Base-by-base conservation (phyloP, 768 basidiomycete genomes). In the Suillus alpinus region DNA sequence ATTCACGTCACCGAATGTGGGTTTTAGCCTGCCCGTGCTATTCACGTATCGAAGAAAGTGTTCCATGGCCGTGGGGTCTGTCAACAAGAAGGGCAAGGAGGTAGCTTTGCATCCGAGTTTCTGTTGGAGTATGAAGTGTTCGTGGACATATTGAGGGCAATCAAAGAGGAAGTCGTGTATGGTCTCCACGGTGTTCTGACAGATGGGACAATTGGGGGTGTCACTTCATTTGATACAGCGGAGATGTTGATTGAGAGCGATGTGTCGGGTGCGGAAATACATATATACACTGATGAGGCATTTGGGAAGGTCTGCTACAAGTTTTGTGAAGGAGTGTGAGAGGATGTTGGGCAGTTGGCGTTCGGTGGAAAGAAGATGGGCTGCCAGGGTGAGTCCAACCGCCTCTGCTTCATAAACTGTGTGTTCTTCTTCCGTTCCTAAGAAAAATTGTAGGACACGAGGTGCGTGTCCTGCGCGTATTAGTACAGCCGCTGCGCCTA, bases 211-310 rank as follows among this genome's bases (percentile, higher is more conserved):
- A 4, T 40, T 32, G 9, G 73, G 69, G 0, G 63, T 63, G 16
- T 75, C 69, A 0, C 51, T 60, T 23, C 62, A 60, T 0, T 60
- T 56, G 10, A 79, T 71, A 2, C 62, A 46, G 55, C 73, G 64
- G 1, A 78, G 71, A 62, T 77, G 67, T 16, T 67, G 56, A 20
- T 70, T 65, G 0, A 78, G 67, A 0, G 72, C 67, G 10, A 64
- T 55, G 49, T 78, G 77, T 1, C 69, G 71, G 1, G 71, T 71
- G 2, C 68, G 47, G 23, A 79, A 66, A 52, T 77, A 76, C 1
- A 66, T 61, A 0, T 77, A 49, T 3, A 76, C 37, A 41, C 69
- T 66, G 8, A 67, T 60, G 5, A 69, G 53, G 23, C 60, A 59
- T 37, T 66, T 46, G 0, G 59, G 57, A 2, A 73, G 39, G 1